phyloP scores from a whole-genome alignment of 179 eudicot species.

The Amaranthus tricolor region DNA sequence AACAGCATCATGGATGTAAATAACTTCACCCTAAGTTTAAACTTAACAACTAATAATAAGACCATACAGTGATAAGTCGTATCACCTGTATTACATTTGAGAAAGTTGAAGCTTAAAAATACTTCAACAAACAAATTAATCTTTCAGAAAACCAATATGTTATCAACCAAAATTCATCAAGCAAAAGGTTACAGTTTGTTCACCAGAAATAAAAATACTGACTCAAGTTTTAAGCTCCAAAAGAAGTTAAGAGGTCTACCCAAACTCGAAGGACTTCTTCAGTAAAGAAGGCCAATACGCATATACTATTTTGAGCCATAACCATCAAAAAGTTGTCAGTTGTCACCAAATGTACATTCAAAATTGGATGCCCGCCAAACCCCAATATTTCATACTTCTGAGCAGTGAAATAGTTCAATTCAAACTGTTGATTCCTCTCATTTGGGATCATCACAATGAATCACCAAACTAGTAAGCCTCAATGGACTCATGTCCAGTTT shows the following conservation, averaged over 20 bases:
- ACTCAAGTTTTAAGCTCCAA: background rate
- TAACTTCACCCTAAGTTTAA: background rate
- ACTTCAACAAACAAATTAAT: background rate
- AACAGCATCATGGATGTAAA: background rate
- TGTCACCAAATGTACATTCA: background rate
- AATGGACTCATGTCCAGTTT: background rate
- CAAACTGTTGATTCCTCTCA: background rate
- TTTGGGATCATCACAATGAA: background rate
- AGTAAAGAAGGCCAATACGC: background rate
- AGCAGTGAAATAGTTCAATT: background rate
- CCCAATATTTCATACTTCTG: background rate
- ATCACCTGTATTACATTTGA: background rate
- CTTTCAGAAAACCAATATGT: background rate
- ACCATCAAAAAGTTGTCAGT: background rate
- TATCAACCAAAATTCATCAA: background rate
- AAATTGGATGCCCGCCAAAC: background rate
- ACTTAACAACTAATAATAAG: background rate
- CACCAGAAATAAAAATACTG: background rate
- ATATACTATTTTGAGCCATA: background rate
- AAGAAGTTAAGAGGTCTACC: background rate
- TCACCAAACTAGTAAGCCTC: background rate
- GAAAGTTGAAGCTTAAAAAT: background rate
- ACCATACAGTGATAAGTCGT: background rate
- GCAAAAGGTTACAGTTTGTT: background rate
- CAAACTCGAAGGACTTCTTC: background rate